Conservation (phyloP, 148 eudicot species). For the Rhododendron ferrugineum region DNA sequence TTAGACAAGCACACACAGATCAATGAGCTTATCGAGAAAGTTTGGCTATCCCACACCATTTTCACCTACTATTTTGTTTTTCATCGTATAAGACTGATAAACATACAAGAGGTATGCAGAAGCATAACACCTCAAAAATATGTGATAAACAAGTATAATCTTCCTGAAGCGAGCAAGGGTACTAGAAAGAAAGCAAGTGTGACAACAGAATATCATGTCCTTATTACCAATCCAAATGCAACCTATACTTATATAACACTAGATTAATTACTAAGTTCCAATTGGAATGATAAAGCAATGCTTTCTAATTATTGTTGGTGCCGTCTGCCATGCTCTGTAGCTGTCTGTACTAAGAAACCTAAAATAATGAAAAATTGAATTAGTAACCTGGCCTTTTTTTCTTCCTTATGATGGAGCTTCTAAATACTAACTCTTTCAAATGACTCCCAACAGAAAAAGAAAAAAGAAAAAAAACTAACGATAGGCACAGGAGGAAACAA, state of each 20-base stretch:
- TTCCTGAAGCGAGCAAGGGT: not conserved
- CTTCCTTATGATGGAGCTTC: not conserved
- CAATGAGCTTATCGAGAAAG: not conserved
- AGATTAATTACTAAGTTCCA: not conserved
- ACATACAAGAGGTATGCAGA: no score
- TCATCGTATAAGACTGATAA: not conserved
- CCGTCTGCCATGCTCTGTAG: not conserved
- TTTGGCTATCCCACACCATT: not conserved
- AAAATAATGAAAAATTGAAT: not conserved
- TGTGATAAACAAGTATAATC: not conserved
- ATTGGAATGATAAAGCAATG: no score
- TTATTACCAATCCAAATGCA: no score
- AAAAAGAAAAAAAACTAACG: not conserved
- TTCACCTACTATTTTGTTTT: not conserved
- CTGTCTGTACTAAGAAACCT: not conserved
- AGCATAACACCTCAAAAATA: not conserved
- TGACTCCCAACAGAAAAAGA: no score
- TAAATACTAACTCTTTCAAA: not conserved
- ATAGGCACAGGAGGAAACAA: not conserved
- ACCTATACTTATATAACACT: not conserved
- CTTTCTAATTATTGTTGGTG: not conserved
- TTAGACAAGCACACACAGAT: not conserved
- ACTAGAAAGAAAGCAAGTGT: not conserved
- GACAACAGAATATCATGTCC: not conserved
- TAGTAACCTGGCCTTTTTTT: not conserved